phyloP scores from a whole-genome alignment of 192 early-diverging fungal species.

The Coemansia sp. region DNA sequence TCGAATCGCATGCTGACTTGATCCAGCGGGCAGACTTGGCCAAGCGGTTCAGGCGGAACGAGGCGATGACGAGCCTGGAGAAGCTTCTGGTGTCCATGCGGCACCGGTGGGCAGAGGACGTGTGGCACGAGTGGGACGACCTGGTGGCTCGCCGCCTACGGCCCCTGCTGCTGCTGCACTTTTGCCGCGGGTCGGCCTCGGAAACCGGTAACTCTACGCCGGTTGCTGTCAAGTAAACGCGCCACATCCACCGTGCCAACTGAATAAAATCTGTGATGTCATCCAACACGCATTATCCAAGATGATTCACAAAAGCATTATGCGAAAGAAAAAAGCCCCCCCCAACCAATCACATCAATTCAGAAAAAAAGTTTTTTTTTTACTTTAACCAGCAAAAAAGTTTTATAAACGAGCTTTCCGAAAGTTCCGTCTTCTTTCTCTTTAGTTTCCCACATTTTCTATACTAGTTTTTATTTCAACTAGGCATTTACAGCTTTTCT shows the following conservation, averaged over 20 bases:
- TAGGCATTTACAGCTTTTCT: background rate
- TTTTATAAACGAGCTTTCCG: background rate
- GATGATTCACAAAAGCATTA: no score
- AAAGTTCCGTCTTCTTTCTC: background rate
- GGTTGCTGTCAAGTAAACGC: background rate
- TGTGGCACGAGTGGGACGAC: slow-evolving; percentile 38
- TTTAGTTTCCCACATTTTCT: background rate
- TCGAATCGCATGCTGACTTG: slow-evolving; percentile 59
- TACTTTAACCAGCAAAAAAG: no score
- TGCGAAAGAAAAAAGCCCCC: no score
- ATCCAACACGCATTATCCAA: no score
- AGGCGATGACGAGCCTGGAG: slow-evolving; percentile 59
- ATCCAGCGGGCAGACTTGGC: slow-evolving; percentile 59
- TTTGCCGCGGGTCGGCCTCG: slow-evolving; percentile 18
- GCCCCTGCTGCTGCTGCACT: slow-evolving; percentile 34
- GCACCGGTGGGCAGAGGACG: slow-evolving; percentile 44
- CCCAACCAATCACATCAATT: no score
- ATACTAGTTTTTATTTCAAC: no score
- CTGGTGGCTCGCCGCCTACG: slow-evolving; percentile 21
- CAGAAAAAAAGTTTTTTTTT: no score
- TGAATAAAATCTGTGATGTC: no score
- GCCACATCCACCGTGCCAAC: no score
- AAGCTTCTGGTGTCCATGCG: slow-evolving; percentile 62
- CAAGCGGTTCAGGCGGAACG: slow-evolving; percentile 50
- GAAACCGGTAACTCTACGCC: slow-evolving; percentile 10